These are phyloP conservation scores for Pythium rishiriense DNA, from an alignment of 352 stramenopile species.

Conservation along the genomic window DNA sequence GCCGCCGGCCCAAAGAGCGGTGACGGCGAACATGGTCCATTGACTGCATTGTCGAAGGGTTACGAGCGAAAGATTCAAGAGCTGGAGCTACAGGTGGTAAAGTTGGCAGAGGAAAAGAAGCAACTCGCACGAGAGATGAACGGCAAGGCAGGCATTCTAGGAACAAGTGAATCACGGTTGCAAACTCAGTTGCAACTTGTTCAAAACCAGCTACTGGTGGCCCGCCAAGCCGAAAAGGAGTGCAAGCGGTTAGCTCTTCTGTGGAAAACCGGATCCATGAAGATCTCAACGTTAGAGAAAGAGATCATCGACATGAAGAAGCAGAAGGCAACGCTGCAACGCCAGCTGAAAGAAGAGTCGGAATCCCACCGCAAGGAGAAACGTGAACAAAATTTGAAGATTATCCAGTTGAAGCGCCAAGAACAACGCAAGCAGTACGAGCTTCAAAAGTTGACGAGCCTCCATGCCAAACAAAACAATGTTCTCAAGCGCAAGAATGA, in stretches of 20 bases:
- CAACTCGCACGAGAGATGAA: constrained; percentile 25
- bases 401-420: constrained; percentile 54
- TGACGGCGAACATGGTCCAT: constrained; percentile 22
- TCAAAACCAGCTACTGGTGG: constrained; percentile 37
- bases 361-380: constrained; percentile 46
- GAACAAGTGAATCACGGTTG: constrained; percentile 2
- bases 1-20: not conserved
- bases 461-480: constrained; percentile 46
- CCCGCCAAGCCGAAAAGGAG: constrained; percentile 37
- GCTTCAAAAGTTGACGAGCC: constrained; percentile 43
- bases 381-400: constrained; percentile 45
- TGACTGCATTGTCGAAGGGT: constrained; percentile 35
- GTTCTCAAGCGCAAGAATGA: constrained; percentile 67
- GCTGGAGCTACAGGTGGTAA: constrained; percentile 33
- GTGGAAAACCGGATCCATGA: constrained; percentile 40
- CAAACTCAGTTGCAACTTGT: constrained; percentile 30
- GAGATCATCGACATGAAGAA: constrained; percentile 55
- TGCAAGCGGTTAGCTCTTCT: constrained; percentile 38
- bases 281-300: constrained; percentile 48
- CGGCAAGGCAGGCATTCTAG: constrained; percentile 12
- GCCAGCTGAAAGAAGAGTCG: constrained; percentile 37
- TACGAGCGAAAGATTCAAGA: constrained; percentile 47
- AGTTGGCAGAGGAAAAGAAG: constrained; percentile 35
- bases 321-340: constrained; percentile 43
- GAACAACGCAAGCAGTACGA: constrained; percentile 61